phyloP scores from a whole-genome alignment of 2,329 filamentous ascomycete species.

The Bipolaris oryzae region DNA sequence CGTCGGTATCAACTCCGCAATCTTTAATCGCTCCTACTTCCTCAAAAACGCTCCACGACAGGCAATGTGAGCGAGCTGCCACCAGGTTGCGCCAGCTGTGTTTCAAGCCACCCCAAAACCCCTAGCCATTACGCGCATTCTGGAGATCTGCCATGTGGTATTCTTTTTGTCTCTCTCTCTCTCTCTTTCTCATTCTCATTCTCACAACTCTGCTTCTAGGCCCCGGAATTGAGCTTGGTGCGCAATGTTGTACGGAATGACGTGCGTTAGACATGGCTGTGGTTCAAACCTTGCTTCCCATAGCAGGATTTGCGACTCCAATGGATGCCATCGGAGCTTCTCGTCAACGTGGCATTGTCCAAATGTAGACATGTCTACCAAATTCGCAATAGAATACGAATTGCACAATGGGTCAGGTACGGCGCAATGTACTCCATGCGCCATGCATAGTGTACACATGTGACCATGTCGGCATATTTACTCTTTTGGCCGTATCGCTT shows the following conservation, averaged over 20 bases:
- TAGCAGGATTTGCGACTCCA: constrained; percentile 11
- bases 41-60: constrained; percentile 4
- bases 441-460: not conserved
- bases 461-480: too few relatives aligned
- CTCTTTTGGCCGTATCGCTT: too few relatives aligned
- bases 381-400: not conserved
- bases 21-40: constrained; percentile 3
- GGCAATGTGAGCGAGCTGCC: constrained; percentile 5
- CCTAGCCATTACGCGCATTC: constrained; percentile 2
- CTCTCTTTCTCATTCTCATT: too few relatives aligned
- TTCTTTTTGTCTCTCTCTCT: too few relatives aligned
- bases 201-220: not conserved
- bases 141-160: not conserved
- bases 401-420: not conserved
- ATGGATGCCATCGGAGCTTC: constrained; percentile 1
- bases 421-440: not conserved
- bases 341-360: not conserved
- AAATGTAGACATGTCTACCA: not conserved
- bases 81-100: constrained; percentile 11
- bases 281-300: constrained; percentile 6
- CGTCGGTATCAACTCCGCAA: constrained; percentile 13
- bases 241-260: constrained; percentile 10
- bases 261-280: constrained; percentile 10
- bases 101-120: constrained; percentile 16
- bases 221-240: constrained; percentile 2